Percentiles rank a stretch among this genome's conserved stretches.
phyloP scores from a whole-genome alignment of 1,139 yeast genomes.

The Lodderomyces parapsilosis region DNA sequence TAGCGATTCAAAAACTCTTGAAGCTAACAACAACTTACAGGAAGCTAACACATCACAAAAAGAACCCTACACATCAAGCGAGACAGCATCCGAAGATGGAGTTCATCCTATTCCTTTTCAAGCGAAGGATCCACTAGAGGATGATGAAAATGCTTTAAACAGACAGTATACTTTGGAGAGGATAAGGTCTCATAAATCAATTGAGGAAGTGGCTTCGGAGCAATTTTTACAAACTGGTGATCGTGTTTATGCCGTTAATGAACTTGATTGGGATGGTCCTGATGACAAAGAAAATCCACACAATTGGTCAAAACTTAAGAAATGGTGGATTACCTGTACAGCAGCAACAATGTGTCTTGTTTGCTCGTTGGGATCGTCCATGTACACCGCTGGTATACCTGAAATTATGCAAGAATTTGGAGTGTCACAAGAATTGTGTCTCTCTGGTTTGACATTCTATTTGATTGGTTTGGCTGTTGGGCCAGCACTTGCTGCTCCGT shows the following conservation, averaged over 20 bases:
- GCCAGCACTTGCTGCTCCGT: slow-evolving; percentile 74
- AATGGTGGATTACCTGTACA: slow-evolving; percentile 63
- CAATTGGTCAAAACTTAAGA: slow-evolving; percentile 63
- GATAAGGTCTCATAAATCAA: slow-evolving; percentile 18
- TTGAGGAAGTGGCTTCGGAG: slow-evolving; percentile 17
- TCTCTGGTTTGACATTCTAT: slow-evolving; percentile 70
- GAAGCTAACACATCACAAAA: background rate
- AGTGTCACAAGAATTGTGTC: slow-evolving; percentile 56
- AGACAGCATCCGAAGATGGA: background rate
- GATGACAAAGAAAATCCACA: slow-evolving; percentile 61
- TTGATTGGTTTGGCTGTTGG: slow-evolving; percentile 70
- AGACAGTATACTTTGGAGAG: slow-evolving; percentile 22
- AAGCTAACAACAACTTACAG: background rate
- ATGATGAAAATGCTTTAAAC: slow-evolving; percentile 17
- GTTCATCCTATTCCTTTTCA: background rate
- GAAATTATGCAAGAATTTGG: slow-evolving; percentile 47
- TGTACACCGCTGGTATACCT: slow-evolving; percentile 61
- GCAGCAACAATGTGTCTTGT: slow-evolving; percentile 65
- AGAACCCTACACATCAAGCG: background rate
- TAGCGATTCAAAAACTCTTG: background rate
- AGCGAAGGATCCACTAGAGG: background rate
- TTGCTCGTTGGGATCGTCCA: slow-evolving; percentile 70
- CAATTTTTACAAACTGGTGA: slow-evolving; percentile 5
- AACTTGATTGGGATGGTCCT: slow-evolving; percentile 62
- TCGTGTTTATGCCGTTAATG: slow-evolving; percentile 9